These are phyloP conservation scores for Sporobolus alterniflorus DNA, from an alignment of 202 grass and related monocot species.

Conservation along the genomic window DNA sequence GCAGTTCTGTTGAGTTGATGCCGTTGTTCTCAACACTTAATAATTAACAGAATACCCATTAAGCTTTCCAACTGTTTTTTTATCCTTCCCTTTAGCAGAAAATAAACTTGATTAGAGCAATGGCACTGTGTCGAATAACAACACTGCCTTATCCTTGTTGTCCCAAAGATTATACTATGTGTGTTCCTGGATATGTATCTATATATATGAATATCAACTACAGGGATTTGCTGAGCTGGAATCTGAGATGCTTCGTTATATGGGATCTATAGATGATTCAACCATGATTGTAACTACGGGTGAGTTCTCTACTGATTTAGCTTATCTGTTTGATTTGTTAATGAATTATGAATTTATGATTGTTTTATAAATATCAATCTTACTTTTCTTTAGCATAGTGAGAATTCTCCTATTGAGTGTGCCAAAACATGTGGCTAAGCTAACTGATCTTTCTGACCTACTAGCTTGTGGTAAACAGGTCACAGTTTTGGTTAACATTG, in stretches of 20 bases:
- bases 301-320: conserved; percentile 40
- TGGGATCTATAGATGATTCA: conserved; percentile 90
- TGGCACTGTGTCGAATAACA: background rate
- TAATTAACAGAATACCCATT: background rate
- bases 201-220: background rate
- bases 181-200: background rate
- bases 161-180: background rate
- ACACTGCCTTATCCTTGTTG: background rate
- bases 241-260: conserved; percentile 95
- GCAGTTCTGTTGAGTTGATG: conserved; percentile 5
- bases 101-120: background rate
- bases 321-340: conserved; percentile 16
- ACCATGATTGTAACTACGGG: conserved; percentile 89
- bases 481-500: too few relatives aligned
- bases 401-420: background rate
- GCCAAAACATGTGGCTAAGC: background rate
- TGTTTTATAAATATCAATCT: conserved; percentile 13
- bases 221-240: conserved; percentile 97
- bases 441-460: background rate
- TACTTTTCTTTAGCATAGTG: background rate
- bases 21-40: background rate
- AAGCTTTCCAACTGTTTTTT: background rate
- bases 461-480: conserved; percentile 14
- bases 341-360: background rate
- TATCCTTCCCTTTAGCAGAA: background rate